Evolutionary conservation across 495 filamentous ascomycete species (phyloP), one percentile per base, ranked within the genome.

Genomic region (Parachaetomium inaequale): DNA sequence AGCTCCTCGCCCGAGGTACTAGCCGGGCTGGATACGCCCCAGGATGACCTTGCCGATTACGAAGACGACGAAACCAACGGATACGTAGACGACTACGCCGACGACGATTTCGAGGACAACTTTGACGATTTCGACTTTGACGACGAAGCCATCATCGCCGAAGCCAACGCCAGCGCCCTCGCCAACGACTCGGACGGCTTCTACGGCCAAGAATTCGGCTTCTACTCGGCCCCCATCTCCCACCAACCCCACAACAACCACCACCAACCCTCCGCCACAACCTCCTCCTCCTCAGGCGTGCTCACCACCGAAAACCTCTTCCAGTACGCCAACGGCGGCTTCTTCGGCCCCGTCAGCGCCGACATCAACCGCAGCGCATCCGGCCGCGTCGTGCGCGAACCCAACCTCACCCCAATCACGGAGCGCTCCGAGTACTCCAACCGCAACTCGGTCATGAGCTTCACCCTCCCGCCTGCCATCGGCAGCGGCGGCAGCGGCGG

Each of bases 161-260:
- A 88, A 28, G 94, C 94, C 21, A 98, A 98, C 65, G 93, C 93
- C 7, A 91, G 93, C 68, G 94, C 89, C 23, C 81, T 98, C 4
- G 94, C 94, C 19, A 91, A 89, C 63, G 94, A 98, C 66, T 86
- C 87, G 17, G 93, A 96, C 52, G 93, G 90, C 7, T 93, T 92
- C 76, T 98, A 98, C 70, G 95, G 94, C 3, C 88, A 92, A 64
- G 94, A 98, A 72, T 98, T 98, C 65, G 93, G 92, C n/a, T 98
- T 98, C 75, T 98, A 94, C 70, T 91, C 93, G 12, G 83, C 85
- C n/a, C 80, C 85, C 5, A 68, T 80, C 14, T 72, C 72, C 19
- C 71, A 64, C 19, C 72, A 62, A 25, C 49, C 67, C 12, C 64
- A 75, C 59, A 47, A 73, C 60, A 63, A 25, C 42, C 38, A 74